Conservation (phyloP, 805 yeast genomes). For the Helenozyma baotianmanensis region DNA sequence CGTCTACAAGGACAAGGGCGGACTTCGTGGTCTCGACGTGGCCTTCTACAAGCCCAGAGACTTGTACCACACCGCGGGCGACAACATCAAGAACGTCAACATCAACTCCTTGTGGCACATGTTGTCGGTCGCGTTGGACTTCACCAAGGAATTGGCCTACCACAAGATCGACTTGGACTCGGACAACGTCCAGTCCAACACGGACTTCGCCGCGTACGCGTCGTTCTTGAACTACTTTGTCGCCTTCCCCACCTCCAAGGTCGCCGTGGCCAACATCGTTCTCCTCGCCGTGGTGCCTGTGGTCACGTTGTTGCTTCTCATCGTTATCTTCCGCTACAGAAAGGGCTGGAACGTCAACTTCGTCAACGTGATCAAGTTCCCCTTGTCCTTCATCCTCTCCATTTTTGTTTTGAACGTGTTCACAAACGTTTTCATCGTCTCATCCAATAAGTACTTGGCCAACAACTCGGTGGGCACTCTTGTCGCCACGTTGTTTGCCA, state of each 20-base stretch:
- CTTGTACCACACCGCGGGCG: slow-evolving; percentile 75
- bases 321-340: slow-evolving; percentile 43
- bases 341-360: slow-evolving; percentile 43
- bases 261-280: slow-evolving; percentile 50
- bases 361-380: slow-evolving; percentile 49
- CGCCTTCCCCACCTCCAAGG: slow-evolving; percentile 46
- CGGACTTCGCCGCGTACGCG: slow-evolving; percentile 52
- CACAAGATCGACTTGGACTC: slow-evolving; percentile 31
- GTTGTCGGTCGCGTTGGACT: slow-evolving; percentile 67
- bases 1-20: slow-evolving; percentile 60
- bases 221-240: slow-evolving; percentile 60
- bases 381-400: slow-evolving; percentile 43
- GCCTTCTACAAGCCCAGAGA: slow-evolving; percentile 86
- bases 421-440: slow-evolving; percentile 16
- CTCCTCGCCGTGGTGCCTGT: slow-evolving; percentile 55
- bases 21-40: slow-evolving; percentile 77
- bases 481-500: slow-evolving; percentile 36
- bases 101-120: slow-evolving; percentile 79
- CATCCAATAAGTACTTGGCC: slow-evolving; percentile 30
- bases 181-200: slow-evolving; percentile 16
- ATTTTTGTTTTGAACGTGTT: slow-evolving; percentile 23
- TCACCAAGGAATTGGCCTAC: slow-evolving; percentile 40
- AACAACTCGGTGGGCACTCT: slow-evolving; percentile 39
- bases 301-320: slow-evolving; percentile 41
- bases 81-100: slow-evolving; percentile 59